These are phyloP conservation scores for Globisporangium mamillatum DNA, from an alignment of 352 stramenopile genomes.

Conservation along the genomic window DNA sequence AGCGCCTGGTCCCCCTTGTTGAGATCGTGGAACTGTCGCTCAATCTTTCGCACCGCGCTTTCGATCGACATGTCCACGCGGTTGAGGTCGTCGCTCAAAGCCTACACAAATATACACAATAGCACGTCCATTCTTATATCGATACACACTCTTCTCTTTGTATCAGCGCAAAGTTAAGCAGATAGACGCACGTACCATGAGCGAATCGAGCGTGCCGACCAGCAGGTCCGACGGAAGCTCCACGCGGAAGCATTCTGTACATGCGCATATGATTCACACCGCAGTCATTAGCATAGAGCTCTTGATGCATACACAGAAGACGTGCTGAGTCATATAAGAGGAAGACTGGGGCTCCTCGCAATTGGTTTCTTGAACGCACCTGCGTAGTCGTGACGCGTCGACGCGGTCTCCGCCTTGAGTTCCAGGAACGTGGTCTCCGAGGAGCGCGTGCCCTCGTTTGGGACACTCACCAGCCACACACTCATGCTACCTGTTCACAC, in stretches of 20 bases:
- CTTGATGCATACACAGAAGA: neutral
- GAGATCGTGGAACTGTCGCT: slow-evolving; percentile 95
- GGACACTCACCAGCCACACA: slow-evolving; percentile 81
- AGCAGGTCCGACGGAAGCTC: slow-evolving; percentile 93
- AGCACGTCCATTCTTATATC: neutral
- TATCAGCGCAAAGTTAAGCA: neutral
- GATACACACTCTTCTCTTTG: neutral
- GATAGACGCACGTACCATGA: slow-evolving; percentile 79
- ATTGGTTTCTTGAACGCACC: neutral
- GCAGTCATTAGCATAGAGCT: neutral
- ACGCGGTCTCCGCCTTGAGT: slow-evolving; percentile 83
- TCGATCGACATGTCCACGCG: slow-evolving; percentile 95
- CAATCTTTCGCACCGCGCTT: slow-evolving; percentile 95
- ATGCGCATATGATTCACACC: neutral
- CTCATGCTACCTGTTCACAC: slow-evolving; percentile 18
- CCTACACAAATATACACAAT: slow-evolving; percentile 24
- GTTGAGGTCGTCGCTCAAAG: slow-evolving; percentile 92
- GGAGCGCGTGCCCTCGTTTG: slow-evolving; percentile 80
- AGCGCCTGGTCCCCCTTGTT: slow-evolving; percentile 84
- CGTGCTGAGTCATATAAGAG: neutral
- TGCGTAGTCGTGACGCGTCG: slow-evolving; percentile 77
- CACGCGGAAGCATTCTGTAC: slow-evolving; percentile 73
- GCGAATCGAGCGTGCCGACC: slow-evolving; percentile 96
- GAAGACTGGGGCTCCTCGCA: neutral
- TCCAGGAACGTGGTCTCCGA: slow-evolving; percentile 84